A percentile compares a stretch with the other conserved stretches of the same genome.
These are phyloP conservation scores for Pyrenophora tritici-repentis DNA, from an alignment of 2,329 filamentous ascomycete genomes.

Conservation along the genomic window DNA sequence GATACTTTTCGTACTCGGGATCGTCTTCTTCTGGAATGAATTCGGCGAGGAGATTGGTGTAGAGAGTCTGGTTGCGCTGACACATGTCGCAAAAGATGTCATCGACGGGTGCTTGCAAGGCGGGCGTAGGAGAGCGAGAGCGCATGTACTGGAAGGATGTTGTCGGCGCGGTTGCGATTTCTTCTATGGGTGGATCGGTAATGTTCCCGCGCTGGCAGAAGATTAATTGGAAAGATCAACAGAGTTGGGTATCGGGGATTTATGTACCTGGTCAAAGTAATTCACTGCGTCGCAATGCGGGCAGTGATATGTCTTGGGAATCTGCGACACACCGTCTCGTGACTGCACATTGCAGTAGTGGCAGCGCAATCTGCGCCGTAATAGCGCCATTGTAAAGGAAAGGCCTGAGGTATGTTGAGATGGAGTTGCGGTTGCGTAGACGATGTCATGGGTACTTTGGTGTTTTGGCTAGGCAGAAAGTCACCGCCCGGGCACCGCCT, in stretches of 20 bases:
- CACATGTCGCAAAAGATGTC: conserved; percentile 74
- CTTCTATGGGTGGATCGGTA: conserved; percentile 75
- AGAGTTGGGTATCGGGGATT: conserved; percentile 3
- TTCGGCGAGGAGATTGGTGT: conserved; percentile 75
- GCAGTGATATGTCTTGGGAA: conserved; percentile 38
- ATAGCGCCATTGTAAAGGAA: conserved; percentile 34
- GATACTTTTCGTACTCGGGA: conserved; percentile 70
- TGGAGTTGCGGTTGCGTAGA: conserved; percentile 1
- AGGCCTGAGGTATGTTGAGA: conserved; percentile 1
- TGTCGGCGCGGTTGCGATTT: conserved; percentile 34
- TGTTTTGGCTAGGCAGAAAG: conserved; percentile 22
- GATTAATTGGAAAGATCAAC: conserved; percentile 17
- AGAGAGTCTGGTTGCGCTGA: conserved; percentile 84
- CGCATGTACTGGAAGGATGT: conserved; percentile 28
- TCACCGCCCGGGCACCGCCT: conserved; percentile 20
- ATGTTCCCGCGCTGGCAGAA: conserved; percentile 78
- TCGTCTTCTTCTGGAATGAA: conserved; percentile 73
- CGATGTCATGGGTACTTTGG: conserved; percentile 14
- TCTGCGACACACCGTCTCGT: conserved; percentile 25
- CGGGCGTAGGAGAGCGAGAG: conserved; percentile 35
- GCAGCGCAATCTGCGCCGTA: conserved; percentile 44
- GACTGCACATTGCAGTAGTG: conserved; percentile 41
- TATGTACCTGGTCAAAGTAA: conserved; percentile 78
- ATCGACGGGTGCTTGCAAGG: conserved; percentile 35
- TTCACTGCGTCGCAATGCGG: conserved; percentile 83